Base-by-base conservation (phyloP, 2,329 filamentous ascomycete genomes). In the Fusarium sp. region DNA sequence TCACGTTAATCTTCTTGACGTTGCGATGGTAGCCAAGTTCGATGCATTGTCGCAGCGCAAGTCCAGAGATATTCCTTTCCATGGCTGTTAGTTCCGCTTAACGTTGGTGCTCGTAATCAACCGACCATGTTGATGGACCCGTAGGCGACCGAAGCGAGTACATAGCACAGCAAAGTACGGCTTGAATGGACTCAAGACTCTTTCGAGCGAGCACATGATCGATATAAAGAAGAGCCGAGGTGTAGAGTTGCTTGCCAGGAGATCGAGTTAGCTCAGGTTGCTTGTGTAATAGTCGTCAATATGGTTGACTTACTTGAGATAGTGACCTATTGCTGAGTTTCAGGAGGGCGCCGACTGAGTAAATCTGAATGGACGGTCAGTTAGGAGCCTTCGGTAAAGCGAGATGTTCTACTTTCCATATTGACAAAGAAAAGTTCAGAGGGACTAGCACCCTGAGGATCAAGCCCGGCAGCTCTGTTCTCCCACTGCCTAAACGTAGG, bases 71-170 rank as follows among this genome's bases (percentile, higher is more conserved):
- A 18, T 63, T 63, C 63, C 63, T 66, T 13, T 28, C 1, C 13
- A 2, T n/a, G 8, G 8, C n/a, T 6, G 13, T 46, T 15, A 46
- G 23, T 8, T 27, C 12, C 2, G 18, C 16, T 11, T 18, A 5
- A 27, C 12, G 6, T 5, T 15, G 7, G 11, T 44, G 2, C 23
- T 27, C 8, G n/a, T 39, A n/a, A 55, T 13, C 7, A 47, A 50
- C 59, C 60, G 68, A 77, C 77, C 77, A 79, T 4, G 68, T 55
- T 0, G 75, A 78, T 36, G 75, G 60, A 6, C 77, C 78, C 7
- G 58, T 67, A 0, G 72, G 52, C 2, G 75, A 76, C 48, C 77
- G 47, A 18, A 78, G 55, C 39, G 76, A 76, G 63, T 73, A 76
- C 23, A 76, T 63, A 1, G 76, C 75, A 57, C 60, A 78, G 37